These are phyloP conservation scores for Proliferodiscus dingleyae DNA, from an alignment of 2,329 filamentous ascomycete species.

Conservation along the genomic window DNA sequence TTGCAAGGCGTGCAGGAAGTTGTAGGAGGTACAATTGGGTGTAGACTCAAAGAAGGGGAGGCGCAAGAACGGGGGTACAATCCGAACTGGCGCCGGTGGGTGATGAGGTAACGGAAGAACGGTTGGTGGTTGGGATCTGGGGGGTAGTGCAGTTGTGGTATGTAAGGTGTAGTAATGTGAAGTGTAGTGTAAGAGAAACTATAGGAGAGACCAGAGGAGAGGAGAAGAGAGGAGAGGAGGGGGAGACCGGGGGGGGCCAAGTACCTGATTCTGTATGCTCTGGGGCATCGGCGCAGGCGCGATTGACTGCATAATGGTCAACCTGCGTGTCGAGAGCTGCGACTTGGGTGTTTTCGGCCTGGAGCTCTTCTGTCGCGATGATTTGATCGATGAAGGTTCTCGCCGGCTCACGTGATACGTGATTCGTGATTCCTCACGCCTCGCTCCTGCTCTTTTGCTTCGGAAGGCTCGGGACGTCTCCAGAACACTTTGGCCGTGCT, in stretches of 20 bases:
- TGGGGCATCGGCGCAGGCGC: slow-evolving; percentile 28
- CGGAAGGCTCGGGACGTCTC: no score
- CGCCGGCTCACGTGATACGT: no score
- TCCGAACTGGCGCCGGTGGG: neutral
- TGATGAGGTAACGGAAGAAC: no score
- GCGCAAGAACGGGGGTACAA: neutral
- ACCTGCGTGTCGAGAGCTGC: neutral
- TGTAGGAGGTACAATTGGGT: neutral
- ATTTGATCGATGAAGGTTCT: no score
- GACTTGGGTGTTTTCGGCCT: neutral
- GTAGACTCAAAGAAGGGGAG: neutral
- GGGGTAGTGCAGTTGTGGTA: no score
- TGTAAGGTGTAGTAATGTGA: no score
- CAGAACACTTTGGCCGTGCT: no score
- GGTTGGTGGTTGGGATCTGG: no score
- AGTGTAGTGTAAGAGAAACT: slow-evolving; percentile 2
- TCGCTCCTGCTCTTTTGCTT: no score
- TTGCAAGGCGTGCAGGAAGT: no score
- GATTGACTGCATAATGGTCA: slow-evolving; percentile 28
- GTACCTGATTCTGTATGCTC: slow-evolving; percentile 27
- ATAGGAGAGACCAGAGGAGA: neutral
- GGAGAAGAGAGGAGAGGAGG: neutral
- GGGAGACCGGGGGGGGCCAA: slow-evolving; percentile 1
- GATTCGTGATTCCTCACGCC: no score
- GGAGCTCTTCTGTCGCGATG: neutral